Base-by-base conservation (phyloP, 371 early-diverging fungal species). In the Thermomucor indicae-seudaticae region DNA sequence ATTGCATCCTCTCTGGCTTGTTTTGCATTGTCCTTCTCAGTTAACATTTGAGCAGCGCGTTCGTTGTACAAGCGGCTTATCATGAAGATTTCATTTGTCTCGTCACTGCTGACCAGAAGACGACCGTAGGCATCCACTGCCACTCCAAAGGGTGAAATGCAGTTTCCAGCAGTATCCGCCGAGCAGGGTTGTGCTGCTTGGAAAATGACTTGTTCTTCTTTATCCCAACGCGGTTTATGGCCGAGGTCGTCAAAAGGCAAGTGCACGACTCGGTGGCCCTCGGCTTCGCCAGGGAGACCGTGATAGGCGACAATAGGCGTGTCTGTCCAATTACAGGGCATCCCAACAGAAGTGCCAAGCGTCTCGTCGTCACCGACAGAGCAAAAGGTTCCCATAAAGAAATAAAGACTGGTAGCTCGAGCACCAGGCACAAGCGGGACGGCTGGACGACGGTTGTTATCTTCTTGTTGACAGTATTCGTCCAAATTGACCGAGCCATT, bases 291-390 rank as follows among this genome's bases (percentile, higher is more conserved):
- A n/a, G 44, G 8, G 1, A 27, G 7, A 38, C 70, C 70, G 27
- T 59, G 70, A 17, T 73, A 64, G 4, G 72, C 72, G 25, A 71
- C 48, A 22, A 68, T 54, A 34, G 69, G 69, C 0, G 72, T 67
- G 48, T 75, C 67, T 4, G 75, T 75, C 75, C 75, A 75, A 37
- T 66, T 69, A 45, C 75, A 75, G 38, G 75, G 75, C 48, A 75
- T 49, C 10, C 75, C 75, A 8, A 71, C 72, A 20, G 75, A 71
- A 1, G 75, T 67, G 24, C 65, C 72, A 20, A 53, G 16, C 0
- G 69, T 65, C 0, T 54, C 48, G 0, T 38, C 12, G 34, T 62
- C 61, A 28, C 75, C 75, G 1, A 75, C 64, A 25, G 71, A 71
- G 43, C 75, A 75, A n/a, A 58, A 65, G 0, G 57, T 51, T 0